phyloP scores from a whole-genome alignment of 176 grass and related monocot species.

The Bonia amplexicaulis region DNA sequence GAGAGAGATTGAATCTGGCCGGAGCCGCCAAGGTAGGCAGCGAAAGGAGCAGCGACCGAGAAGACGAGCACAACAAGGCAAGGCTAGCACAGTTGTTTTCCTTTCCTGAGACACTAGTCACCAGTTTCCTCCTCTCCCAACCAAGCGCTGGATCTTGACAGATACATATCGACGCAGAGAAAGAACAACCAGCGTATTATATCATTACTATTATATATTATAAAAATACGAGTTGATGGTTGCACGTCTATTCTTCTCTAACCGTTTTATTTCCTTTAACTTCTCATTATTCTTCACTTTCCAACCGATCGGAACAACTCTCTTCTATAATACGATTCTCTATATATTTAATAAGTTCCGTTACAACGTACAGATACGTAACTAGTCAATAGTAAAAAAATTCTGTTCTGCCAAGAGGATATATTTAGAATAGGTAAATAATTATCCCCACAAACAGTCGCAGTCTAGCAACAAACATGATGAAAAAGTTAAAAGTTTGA shows the following conservation, averaged over 20 bases:
- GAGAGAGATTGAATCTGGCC: too few species aligned
- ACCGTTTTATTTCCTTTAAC: too few species aligned
- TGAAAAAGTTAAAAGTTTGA: not conserved
- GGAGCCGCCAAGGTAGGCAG: not conserved
- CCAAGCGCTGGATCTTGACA: not conserved
- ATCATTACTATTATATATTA: too few species aligned
- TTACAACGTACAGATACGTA: too few species aligned
- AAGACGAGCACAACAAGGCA: not conserved
- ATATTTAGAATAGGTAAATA: not conserved
- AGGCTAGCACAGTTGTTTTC: too few species aligned
- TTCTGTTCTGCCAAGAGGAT: not conserved
- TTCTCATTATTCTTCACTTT: too few species aligned
- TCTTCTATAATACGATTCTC: too few species aligned
- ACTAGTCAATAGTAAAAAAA: not conserved
- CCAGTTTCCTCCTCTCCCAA: not conserved
- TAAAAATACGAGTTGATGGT: too few species aligned
- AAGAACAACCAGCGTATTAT: not conserved
- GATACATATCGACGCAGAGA: not conserved
- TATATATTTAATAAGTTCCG: too few species aligned
- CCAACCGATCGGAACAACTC: too few species aligned
- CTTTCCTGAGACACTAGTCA: too few species aligned
- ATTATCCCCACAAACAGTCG: not conserved
- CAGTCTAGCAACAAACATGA: not conserved
- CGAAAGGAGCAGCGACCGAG: not conserved
- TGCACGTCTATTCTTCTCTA: too few species aligned